Base-by-base conservation (phyloP, 2,329 filamentous ascomycete species). In the Ampelomyces quisqualis region DNA sequence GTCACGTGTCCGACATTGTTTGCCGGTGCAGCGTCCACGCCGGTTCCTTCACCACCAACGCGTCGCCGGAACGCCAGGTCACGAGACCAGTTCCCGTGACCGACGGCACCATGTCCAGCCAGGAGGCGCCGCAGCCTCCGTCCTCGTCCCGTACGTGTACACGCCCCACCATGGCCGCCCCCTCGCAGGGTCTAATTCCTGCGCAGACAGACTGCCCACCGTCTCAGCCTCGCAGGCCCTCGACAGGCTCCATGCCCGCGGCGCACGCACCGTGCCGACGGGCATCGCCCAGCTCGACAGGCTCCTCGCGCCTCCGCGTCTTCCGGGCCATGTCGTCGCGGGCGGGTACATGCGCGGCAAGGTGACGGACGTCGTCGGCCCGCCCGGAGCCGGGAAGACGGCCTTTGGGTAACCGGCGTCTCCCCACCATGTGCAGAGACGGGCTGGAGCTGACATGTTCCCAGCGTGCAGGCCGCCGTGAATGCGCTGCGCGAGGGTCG, bases 321-420 rank as follows among this genome's bases (percentile, higher is more conserved):
- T 42, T 13, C 55, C 56, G 15, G 55, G 59, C 44, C 56, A 57
- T 19, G 29, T 47, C 38, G 42, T 51, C 22, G 32, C 49, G 27
- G 57, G 58, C 38, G 90, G 89, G 3, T 74, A 95, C 33, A 78
- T 78, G 45, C 80, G 83, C 41, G 88, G 90, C 10, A 86, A 89
- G 64, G 77, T 95, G 28, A 87, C 86, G 3, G 91, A 97, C 68
- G 72, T 95, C 34, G 95, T 88, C 79, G 91, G 91, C 0, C 89
- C 90, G 8, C 85, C 88, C 7, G 90, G 90, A 2, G 80, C 80
- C 18, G 91, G 90, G 20, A 96, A 95, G 74, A 95, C 89, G 3
- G 77, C 85, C 9, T 73, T 96, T 55, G 86, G 84, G 86, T 91
- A 75, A 70, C 33, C 43, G 40, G 40, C 47, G 36, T 42, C 36